Evolutionary conservation across 2,329 filamentous ascomycete species (phyloP), one percentile per base, ranked within the genome.

Genomic region (Colletotrichum aenigma): DNA sequence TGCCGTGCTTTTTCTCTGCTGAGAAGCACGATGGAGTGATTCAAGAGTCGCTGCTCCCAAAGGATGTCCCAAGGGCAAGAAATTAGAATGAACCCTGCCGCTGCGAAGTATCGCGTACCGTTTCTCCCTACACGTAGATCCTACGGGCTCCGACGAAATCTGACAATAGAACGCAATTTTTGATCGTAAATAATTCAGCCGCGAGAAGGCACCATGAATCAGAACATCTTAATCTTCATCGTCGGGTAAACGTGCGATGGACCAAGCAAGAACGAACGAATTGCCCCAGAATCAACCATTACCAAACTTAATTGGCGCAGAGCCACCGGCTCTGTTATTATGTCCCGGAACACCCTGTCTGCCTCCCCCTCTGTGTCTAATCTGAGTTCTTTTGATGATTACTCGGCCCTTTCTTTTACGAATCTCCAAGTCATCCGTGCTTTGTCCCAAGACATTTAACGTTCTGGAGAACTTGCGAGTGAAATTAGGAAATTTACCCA

Each of bases 1-100:
- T 2, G 2, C 10, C 0, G n/a, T 13, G 43, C 4, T 13, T 2
- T 52, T 2, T 21, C 6, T 3, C 10, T 52, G 10, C 6, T 13
- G 6, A 2, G 12, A 12, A 21, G n/a, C 10, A 13, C 2, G 10
- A 52, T 52, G 0, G 3, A 52, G 12, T 13, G 43, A 13, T 52
- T 52, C n/a, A 21, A 52, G 10, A 21, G n/a, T n/a, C n/a, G 10
- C 10, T 52, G 10, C 43, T 52, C 43, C 12, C 6, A 48, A 48
- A 2, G 18, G 6, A 48, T 48, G 43, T n/a, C 43, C n/a, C 43
- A 21, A 13, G 43, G 43, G 43, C 43, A 52, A 21, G 43, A 21
- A 0, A 7, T 48, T 12, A n/a, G n/a, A n/a, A 21, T 52, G 43
- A 52, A 21, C 43, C 43, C 43, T 1, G 18, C n/a, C n/a, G 6